Base-by-base conservation (phyloP, 257 asterid species). In the Solanum sejunctum region DNA sequence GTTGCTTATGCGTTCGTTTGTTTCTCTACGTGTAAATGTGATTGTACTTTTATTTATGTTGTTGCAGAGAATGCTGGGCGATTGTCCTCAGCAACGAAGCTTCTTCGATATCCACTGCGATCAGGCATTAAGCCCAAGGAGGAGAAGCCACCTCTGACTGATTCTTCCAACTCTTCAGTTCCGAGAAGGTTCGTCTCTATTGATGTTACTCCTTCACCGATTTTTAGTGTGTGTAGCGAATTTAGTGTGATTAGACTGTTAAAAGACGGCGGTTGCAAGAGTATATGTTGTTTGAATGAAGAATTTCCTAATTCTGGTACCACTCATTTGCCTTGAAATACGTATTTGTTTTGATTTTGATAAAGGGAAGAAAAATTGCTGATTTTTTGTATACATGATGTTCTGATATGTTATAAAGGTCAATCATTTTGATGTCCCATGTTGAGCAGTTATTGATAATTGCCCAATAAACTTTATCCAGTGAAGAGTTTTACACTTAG, bases 61-160 rank as follows among this genome's bases (percentile, higher is more conserved):
- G 73, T 78, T 84, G 63, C 84, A 72, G 85, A 23, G 63, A 70
- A 81, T 66, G 89, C 84, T 80, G 93, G 84, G 82, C 88, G 85
- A 90, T 87, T 95, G 41, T 54, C 66, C 10, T 52, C 64, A 28
- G 47, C 49, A 16, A 57, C 98, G 26, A 91, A 86, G 92, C 98
- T 95, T 86, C 93, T 91, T 54, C 90, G 98, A 15, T 96, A 96
- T 84, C 99, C 99, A 69, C 97, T 96, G 84, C 93, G 99, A 87
- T 96, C 98, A 28, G 91, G 92, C 5, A 23, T 90, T 10, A 92
- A 88, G 84, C 10, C 89, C 67, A 93, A 89, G 91, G 97, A 91
- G 79, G 97, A 92, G 89, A 95, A 91, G 84, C 93, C 92, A 47
- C 94, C 93, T 10, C 87, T 91, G 51, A 63, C 90, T 13, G 96